A percentile compares a stretch with the other conserved stretches of the same genome.
These are phyloP conservation scores for Phaeosphaeriaceae sp. DNA, from an alignment of 2,329 filamentous ascomycete genomes.

Conservation along the genomic window DNA sequence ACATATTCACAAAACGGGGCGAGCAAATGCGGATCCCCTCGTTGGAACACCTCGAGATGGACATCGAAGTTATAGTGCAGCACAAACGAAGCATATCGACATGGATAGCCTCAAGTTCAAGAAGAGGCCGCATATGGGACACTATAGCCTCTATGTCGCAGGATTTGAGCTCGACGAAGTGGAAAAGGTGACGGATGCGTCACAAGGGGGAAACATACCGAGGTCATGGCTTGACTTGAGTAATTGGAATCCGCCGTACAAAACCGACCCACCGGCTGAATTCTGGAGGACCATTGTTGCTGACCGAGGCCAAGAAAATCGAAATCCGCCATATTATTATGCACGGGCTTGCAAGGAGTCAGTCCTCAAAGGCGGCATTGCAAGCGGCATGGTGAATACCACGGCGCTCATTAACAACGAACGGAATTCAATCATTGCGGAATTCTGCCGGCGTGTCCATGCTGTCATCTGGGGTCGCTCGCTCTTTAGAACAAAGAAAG, in stretches of 20 bases:
- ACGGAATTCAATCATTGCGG: slow-evolving; percentile 3
- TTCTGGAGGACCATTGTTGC: slow-evolving; percentile 28
- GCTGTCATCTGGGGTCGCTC: slow-evolving; percentile 18
- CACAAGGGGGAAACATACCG: slow-evolving; percentile 16
- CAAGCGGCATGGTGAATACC: slow-evolving; percentile 7
- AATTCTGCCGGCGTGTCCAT: slow-evolving; percentile 17
- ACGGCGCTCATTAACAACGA: slow-evolving; percentile 7
- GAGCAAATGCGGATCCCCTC: slow-evolving; percentile 27
- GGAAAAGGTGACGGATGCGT: not conserved
- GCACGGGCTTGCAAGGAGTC: slow-evolving; percentile 19
- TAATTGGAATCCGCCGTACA: not conserved
- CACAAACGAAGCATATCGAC: slow-evolving; percentile 5
- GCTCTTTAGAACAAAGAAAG: slow-evolving; percentile 14
- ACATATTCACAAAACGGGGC: slow-evolving; percentile 8
- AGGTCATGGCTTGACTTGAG: slow-evolving; percentile 7
- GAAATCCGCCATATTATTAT: slow-evolving; percentile 24
- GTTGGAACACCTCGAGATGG: slow-evolving; percentile 18
- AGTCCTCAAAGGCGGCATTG: not conserved
- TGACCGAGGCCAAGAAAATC: slow-evolving; percentile 16
- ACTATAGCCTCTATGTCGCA: slow-evolving; percentile 38
- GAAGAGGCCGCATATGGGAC: not conserved
- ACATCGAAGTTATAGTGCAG: slow-evolving; percentile 16
- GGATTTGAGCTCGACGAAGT: slow-evolving; percentile 39
- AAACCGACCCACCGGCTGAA: slow-evolving; percentile 9
- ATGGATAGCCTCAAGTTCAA: slow-evolving; percentile 3